Evolutionary conservation across 2,329 filamentous ascomycete genomes (phyloP).

Genomic region (Dactylellina parvicollis): DNA sequence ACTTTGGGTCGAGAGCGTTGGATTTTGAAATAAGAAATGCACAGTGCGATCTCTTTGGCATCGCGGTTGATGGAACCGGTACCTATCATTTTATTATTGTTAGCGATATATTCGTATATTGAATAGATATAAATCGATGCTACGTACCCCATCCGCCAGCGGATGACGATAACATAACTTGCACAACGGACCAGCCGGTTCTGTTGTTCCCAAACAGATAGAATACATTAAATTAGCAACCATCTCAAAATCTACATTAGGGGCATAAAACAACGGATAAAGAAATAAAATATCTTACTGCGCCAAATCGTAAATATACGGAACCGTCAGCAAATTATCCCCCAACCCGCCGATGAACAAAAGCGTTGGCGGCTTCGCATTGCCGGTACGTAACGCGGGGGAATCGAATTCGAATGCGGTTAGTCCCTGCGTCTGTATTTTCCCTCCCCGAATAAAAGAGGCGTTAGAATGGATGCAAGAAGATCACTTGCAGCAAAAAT

Average conservation of each 20-base stretch:
- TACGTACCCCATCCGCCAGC: constrained; percentile 62
- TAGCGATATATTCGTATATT: not conserved
- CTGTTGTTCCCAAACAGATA: constrained; percentile 20
- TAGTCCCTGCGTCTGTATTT: constrained; percentile 56
- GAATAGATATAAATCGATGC: not conserved
- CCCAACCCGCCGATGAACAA: constrained; percentile 76
- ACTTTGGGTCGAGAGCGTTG: constrained; percentile 64
- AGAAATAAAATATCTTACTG: constrained; percentile 19
- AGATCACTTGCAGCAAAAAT: too few species aligned
- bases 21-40: constrained; percentile 65
- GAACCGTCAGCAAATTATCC: constrained; percentile 74
- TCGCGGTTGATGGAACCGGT: constrained; percentile 65
- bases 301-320: constrained; percentile 62
- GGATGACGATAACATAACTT: constrained; percentile 64
- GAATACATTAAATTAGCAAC: not conserved
- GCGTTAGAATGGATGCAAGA: not conserved
- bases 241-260: not conserved
- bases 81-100: constrained; percentile 59
- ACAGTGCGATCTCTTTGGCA: constrained; percentile 65
- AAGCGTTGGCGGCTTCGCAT: constrained; percentile 60
- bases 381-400: constrained; percentile 19
- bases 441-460: not conserved
- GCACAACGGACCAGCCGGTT: constrained; percentile 64
- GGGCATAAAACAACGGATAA: not conserved
- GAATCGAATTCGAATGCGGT: constrained; percentile 56